These are phyloP conservation scores for Calonectria pseudoturangicola DNA, from an alignment of 2,329 filamentous ascomycete genomes.

Conservation along the genomic window DNA sequence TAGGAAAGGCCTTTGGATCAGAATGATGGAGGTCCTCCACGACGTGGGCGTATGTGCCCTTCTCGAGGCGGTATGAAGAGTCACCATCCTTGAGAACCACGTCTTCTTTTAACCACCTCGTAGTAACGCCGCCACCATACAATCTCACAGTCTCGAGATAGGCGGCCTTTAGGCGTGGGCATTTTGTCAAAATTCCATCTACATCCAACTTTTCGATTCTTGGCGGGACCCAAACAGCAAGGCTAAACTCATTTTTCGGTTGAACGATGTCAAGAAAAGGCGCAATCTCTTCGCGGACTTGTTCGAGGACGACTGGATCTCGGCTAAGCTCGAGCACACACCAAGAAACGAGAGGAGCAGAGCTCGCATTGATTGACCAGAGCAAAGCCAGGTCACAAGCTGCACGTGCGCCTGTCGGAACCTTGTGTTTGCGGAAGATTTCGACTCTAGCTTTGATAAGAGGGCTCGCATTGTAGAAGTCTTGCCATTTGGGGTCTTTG, in stretches of 20 bases:
- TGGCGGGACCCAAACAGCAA: slow-evolving; percentile 60
- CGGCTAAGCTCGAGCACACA: slow-evolving; percentile 64
- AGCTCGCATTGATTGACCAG: slow-evolving; percentile 63
- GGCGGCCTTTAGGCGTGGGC: slow-evolving; percentile 62
- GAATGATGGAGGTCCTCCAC: slow-evolving; percentile 59
- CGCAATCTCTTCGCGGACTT: slow-evolving; percentile 63
- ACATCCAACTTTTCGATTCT: slow-evolving; percentile 60
- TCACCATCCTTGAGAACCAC: slow-evolving; percentile 54
- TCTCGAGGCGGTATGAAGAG: slow-evolving; percentile 55
- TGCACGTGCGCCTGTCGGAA: slow-evolving; percentile 59
- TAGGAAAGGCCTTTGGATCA: slow-evolving; percentile 58
- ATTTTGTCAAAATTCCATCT: slow-evolving; percentile 59
- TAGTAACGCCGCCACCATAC: slow-evolving; percentile 60
- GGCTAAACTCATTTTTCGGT: slow-evolving; percentile 60
- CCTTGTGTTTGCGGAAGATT: slow-evolving; percentile 54
- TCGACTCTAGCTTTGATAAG: slow-evolving; percentile 57
- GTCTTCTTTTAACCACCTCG: slow-evolving; percentile 59
- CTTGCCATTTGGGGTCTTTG: slow-evolving; percentile 59
- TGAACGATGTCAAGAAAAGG: slow-evolving; percentile 57
- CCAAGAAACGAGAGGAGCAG: slow-evolving; percentile 63
- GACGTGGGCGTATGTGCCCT: slow-evolving; percentile 60
- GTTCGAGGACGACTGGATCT: slow-evolving; percentile 61
- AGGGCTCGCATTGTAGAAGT: slow-evolving; percentile 60
- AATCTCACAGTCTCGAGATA: slow-evolving; percentile 64
- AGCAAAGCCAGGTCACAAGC: slow-evolving; percentile 59